Percentiles rank a stretch among this genome's conserved stretches.
Evolutionary conservation across 345 rosid species (phyloP).

Genomic region (Salix udensis): DNA sequence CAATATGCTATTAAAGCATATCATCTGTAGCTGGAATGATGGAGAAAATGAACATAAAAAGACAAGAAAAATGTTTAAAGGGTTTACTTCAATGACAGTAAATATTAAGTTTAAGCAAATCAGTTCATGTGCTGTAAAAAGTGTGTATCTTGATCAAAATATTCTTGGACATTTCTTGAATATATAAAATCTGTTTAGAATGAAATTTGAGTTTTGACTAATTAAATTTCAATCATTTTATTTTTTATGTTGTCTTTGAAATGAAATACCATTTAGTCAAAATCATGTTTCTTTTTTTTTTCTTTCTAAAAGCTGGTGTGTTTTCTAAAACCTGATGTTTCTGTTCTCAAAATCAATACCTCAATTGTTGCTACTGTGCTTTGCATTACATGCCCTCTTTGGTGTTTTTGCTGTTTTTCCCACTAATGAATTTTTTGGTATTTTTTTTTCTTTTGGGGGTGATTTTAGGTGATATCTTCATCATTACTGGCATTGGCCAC

Average conservation of each 20-base stretch:
- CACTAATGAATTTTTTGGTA: not conserved
- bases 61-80: not conserved
- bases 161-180: not conserved
- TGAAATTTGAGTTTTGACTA: not conserved
- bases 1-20: not conserved
- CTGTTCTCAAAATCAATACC: not conserved
- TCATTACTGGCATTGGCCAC: conserved; percentile 84
- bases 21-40: not conserved
- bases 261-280: not conserved
- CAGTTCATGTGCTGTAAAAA: not conserved
- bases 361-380: not conserved
- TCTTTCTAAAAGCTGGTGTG: not conserved
- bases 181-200: not conserved
- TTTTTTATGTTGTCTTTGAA: not conserved
- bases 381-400: not conserved
- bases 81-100: not conserved
- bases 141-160: not conserved
- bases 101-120: not conserved
- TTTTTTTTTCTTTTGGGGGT: conserved; percentile 13
- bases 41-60: not conserved
- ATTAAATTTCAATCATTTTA: too few species aligned
- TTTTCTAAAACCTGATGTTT: conserved; percentile 1
- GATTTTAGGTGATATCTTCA: conserved; percentile 69
- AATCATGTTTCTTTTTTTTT: not conserved
- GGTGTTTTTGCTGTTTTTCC: not conserved